Base-by-base conservation (phyloP, 495 filamentous ascomycete species). In the Entonaema liquescens region DNA sequence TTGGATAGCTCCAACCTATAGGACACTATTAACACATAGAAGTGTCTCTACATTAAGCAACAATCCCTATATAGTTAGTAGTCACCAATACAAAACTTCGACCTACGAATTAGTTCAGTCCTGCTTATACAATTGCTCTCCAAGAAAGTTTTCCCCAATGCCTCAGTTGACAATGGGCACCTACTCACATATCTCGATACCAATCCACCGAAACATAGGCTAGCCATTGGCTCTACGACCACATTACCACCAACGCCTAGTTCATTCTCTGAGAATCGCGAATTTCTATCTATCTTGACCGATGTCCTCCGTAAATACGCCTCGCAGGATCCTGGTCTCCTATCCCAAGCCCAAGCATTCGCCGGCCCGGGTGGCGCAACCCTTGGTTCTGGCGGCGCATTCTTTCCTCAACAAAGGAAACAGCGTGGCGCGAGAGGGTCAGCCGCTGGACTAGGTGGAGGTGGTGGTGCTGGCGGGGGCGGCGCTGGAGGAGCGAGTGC, bases 101-200 rank as follows among this genome's bases (percentile, higher is more conserved):
- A 31, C 7, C 15, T 25, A 23, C 60, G 59, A 15, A 42, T 59
- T 21, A 35, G 31, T n/a, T 65, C 49, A 5, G 28, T 52, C 11
- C 65, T 56, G 11, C 77, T 79, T 50, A 80, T 50, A 68, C 55
- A 11, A 64, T 70, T 61, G 7, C 50, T 49, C 15, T 42, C 38
- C 26, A 68, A 97, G 93, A 95, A 95, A 83, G 83, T 91, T 25
- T 90, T 93, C 71, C 86, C 87, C 1, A 80, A 86, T 62, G 77
- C 85, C 15, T 60, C 75, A 40, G 59, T 80, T 2, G 74, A 79
- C 13, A 80, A 74, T 62, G 76, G 73, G 23, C 80, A 91, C 76
- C 82, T 92, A 62, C 88, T 98, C 38, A 88, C 92, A 38, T 86
- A 93, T 49, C 89, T 97, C 55, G 83, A 90, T n/a, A 90, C 89